A percentile compares a stretch with the other conserved stretches of the same genome.
These are phyloP conservation scores for Cyclanthera cordifolia DNA, from an alignment of 306 rosid genomes.

Conservation along the genomic window DNA sequence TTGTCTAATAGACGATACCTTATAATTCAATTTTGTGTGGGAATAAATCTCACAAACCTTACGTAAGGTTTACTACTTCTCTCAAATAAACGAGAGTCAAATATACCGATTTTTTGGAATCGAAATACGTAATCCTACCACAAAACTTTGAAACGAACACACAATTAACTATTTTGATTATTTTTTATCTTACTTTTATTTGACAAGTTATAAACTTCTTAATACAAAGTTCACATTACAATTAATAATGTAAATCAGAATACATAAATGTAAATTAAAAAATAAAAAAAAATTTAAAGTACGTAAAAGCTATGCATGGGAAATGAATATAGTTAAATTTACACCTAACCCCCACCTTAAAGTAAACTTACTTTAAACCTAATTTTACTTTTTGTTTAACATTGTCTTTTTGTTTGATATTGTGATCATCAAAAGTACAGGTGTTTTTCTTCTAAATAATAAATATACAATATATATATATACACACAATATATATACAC, in stretches of 20 bases:
- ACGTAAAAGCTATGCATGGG: constrained; percentile 10
- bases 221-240: not conserved
- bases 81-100: no score
- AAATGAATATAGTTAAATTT: not conserved
- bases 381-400: constrained; percentile 7
- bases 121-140: no score
- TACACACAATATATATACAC: no score
- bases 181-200: no score
- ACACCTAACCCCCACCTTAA: constrained; percentile 22
- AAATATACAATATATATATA: not conserved
- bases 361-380: constrained; percentile 15
- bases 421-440: not conserved
- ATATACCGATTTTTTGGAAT: no score
- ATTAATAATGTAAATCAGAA: not conserved
- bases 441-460: not conserved
- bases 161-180: no score
- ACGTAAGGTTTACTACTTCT: no score
- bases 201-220: not conserved
- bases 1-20: no score
- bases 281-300: not conserved
- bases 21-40: no score
- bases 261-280: not conserved
- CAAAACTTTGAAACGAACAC: no score
- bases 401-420: constrained; percentile 13
- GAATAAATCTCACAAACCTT: no score